Evolutionary conservation across 1,284 basidiomycete genomes (phyloP).

Genomic region (Tilletia caries): DNA sequence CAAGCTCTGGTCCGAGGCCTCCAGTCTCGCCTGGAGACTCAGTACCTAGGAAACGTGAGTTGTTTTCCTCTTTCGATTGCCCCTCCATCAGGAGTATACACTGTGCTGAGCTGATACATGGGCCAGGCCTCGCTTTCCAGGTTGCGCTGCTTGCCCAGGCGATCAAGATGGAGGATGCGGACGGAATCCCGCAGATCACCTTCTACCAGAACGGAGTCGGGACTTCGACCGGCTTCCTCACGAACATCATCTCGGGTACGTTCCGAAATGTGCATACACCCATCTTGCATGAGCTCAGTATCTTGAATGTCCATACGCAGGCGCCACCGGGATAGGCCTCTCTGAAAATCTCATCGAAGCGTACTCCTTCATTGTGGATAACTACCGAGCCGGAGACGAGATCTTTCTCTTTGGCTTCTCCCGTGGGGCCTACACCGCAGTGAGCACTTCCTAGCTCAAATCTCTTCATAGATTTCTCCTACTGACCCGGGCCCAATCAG

Average conservation of each 20-base stretch:
- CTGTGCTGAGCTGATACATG: too few relatives aligned
- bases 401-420: constrained; percentile 16
- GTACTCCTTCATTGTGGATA: constrained; percentile 11
- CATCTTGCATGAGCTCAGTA: too few relatives aligned
- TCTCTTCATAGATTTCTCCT: too few relatives aligned
- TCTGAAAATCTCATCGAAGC: constrained; percentile 9
- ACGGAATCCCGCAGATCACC: not conserved
- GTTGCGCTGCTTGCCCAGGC: constrained; percentile 5
- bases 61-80: too few relatives aligned
- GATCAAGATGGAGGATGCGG: constrained; percentile 6
- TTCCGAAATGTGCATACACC: too few relatives aligned
- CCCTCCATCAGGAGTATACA: too few relatives aligned
- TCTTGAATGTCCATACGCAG: too few relatives aligned
- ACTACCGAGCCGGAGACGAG: constrained; percentile 15
- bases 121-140: too few relatives aligned
- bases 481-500: too few relatives aligned
- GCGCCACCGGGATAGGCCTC: constrained; percentile 8
- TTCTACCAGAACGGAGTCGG: constrained; percentile 11
- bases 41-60: constrained; percentile 11
- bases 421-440: constrained; percentile 12
- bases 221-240: not conserved
- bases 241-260: constrained; percentile 9
- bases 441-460: too few relatives aligned
- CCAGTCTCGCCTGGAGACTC: not conserved
- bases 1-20: not conserved